phyloP scores from a whole-genome alignment of 768 basidiomycete genomes.

The Mycena amicta region DNA sequence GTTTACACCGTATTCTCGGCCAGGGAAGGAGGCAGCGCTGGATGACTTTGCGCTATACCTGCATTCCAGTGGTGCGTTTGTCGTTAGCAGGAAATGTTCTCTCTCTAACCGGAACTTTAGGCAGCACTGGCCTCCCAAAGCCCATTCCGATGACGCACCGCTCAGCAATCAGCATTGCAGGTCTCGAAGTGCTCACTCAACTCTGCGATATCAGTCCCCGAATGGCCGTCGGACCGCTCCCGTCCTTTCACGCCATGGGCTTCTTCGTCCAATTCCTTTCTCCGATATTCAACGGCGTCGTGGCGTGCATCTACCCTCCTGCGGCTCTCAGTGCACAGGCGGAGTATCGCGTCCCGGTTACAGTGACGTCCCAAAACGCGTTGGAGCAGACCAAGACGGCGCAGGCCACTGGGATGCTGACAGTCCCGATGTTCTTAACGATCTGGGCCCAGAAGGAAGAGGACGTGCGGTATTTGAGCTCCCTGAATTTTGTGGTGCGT shows the following conservation, averaged over 20 bases:
- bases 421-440: constrained; percentile 41
- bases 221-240: constrained; percentile 25
- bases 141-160: not conserved
- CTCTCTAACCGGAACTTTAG: too few species aligned
- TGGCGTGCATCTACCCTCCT: constrained; percentile 37
- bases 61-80: constrained; percentile 35
- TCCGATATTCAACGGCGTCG: constrained; percentile 27
- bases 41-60: constrained; percentile 38
- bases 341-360: constrained; percentile 30
- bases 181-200: not conserved
- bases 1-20: constrained; percentile 31
- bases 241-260: constrained; percentile 42
- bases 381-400: constrained; percentile 34
- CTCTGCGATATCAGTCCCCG: not conserved
- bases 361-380: constrained; percentile 40
- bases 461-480: constrained; percentile 27
- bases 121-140: constrained; percentile 3
- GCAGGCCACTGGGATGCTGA: constrained; percentile 31
- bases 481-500: constrained; percentile 28
- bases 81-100: too few species aligned
- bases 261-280: constrained; percentile 31
- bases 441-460: constrained; percentile 35
- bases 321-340: constrained; percentile 12
- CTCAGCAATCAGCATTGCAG: not conserved
- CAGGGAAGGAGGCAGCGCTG: constrained; percentile 15